Evolutionary conservation across 306 rosid genomes (phyloP).

Genomic region (Morella rubra): DNA sequence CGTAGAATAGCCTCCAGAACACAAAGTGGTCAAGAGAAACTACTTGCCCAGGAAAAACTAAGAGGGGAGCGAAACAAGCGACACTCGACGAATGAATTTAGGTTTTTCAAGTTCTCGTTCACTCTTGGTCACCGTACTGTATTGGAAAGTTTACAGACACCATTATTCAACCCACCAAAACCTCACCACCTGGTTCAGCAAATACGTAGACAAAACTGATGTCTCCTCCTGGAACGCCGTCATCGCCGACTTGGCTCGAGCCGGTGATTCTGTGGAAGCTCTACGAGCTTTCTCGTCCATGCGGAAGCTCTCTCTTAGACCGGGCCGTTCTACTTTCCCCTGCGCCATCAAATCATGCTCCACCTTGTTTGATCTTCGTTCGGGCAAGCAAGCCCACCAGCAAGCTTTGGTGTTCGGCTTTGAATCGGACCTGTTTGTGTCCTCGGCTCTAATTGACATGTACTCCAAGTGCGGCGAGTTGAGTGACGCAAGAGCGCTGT

Average conservation of each 20-base stretch:
- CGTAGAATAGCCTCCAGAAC: not conserved
- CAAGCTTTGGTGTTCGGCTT: conserved; percentile 78
- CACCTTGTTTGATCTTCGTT: conserved; percentile 55
- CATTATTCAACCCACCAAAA: too few relatives aligned
- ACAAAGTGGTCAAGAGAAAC: not conserved
- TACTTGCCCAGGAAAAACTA: too few relatives aligned
- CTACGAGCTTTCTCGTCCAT: conserved; percentile 58
- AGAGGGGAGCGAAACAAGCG: not conserved
- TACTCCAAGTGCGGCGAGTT: too few relatives aligned
- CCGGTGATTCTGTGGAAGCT: too few relatives aligned
- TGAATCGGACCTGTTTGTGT: conserved; percentile 58
- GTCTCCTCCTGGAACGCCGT: conserved; percentile 63
- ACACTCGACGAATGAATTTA: not conserved
- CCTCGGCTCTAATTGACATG: conserved; percentile 70
- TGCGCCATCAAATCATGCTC: conserved; percentile 85
- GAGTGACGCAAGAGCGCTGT: conserved; percentile 22
- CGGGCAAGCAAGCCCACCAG: conserved; percentile 72
- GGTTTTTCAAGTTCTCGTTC: too few relatives aligned
- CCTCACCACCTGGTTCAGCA: too few relatives aligned
- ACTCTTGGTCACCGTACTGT: too few relatives aligned
- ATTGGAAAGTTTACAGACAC: too few relatives aligned
- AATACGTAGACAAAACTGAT: too few relatives aligned
- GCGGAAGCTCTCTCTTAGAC: conserved; percentile 75
- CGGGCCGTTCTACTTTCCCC: conserved; percentile 71
- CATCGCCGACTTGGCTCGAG: conserved; percentile 77